Evolutionary conservation across 805 yeast genomes (phyloP).

Genomic region (Yarrowia osloensis): DNA sequence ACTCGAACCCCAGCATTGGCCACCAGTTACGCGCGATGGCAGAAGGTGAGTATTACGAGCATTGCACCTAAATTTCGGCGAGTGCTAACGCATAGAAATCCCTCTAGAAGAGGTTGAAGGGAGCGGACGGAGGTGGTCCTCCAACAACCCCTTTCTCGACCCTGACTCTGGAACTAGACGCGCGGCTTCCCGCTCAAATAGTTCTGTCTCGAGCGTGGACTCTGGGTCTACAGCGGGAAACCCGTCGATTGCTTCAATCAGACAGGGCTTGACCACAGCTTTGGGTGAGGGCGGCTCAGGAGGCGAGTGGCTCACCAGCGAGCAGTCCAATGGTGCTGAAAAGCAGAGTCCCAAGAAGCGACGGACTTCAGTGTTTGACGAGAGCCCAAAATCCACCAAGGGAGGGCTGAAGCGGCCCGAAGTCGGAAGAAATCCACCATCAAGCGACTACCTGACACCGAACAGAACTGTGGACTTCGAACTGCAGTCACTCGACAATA

Average conservation of each 20-base stretch:
- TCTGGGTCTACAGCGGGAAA: background rate
- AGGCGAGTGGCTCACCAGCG: slow-evolving; percentile 24
- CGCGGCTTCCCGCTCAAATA: slow-evolving; percentile 11
- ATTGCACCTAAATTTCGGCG: background rate
- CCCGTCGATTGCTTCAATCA: slow-evolving; percentile 13
- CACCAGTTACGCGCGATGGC: background rate
- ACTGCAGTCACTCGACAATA: slow-evolving; percentile 1
- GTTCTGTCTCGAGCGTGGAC: slow-evolving; percentile 2
- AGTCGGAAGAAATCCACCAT: background rate
- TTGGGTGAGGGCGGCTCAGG: slow-evolving; percentile 14
- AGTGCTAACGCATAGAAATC: background rate
- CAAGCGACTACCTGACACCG: slow-evolving; percentile 14
- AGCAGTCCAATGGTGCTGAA: background rate
- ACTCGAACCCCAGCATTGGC: background rate
- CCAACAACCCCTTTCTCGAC: slow-evolving; percentile 24
- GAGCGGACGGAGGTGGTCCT: slow-evolving; percentile 12
- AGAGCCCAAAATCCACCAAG: background rate
- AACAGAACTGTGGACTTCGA: slow-evolving; percentile 7
- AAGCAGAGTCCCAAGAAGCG: background rate
- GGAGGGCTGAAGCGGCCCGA: slow-evolving; percentile 2
- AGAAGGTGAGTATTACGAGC: slow-evolving; percentile 9
- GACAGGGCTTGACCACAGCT: slow-evolving; percentile 9
- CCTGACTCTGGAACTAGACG: background rate
- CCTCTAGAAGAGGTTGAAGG: slow-evolving; percentile 15
- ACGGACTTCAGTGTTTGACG: background rate